A percentile compares a stretch with the other conserved stretches of the same genome.
phyloP scores from a whole-genome alignment of 495 filamentous ascomycete genomes.

The Penicillium turbatum region DNA sequence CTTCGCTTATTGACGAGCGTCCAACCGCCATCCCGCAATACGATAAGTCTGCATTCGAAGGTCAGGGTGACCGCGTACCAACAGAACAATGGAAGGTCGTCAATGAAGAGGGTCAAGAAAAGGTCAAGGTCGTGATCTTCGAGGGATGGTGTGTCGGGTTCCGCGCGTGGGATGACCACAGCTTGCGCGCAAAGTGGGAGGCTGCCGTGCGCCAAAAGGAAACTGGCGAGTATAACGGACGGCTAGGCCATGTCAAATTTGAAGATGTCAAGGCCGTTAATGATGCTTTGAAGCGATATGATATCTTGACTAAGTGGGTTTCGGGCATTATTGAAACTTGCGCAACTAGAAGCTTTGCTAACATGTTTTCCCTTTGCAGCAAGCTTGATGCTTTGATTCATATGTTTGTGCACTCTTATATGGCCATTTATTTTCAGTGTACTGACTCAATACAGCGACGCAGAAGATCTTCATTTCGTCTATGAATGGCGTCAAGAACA shows the following conservation, averaged over 20 bases:
- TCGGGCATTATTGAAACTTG: not conserved
- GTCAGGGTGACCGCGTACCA: slow-evolving; percentile 72
- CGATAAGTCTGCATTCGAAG: slow-evolving; percentile 75
- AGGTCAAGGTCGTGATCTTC: slow-evolving; percentile 64
- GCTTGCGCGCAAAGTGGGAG: slow-evolving; percentile 56
- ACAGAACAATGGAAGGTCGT: slow-evolving; percentile 56
- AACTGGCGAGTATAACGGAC: slow-evolving; percentile 37
- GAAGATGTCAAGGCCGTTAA: slow-evolving; percentile 73
- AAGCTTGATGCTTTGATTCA: slow-evolving; percentile 79
- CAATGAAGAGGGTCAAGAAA: slow-evolving; percentile 50
- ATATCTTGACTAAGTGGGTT: slow-evolving; percentile 61
- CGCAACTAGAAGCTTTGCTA: slow-evolving; percentile 3
- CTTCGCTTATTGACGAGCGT: slow-evolving; percentile 48
- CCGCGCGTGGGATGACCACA: slow-evolving; percentile 52
- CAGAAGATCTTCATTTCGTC: slow-evolving; percentile 68
- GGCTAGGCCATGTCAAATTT: slow-evolving; percentile 55
- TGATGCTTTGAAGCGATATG: slow-evolving; percentile 62
- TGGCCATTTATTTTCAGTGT: not conserved
- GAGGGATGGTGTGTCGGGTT: slow-evolving; percentile 96
- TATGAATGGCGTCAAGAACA: slow-evolving; percentile 87
- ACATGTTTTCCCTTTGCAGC: slow-evolving; percentile 28
- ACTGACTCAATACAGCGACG: slow-evolving; percentile 53
- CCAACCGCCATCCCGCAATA: slow-evolving; percentile 68
- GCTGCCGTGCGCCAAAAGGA: slow-evolving; percentile 45
- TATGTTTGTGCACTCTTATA: slow-evolving; percentile 48